Evolutionary conservation across 2,329 filamentous ascomycete genomes (phyloP), one percentile per base, ranked within the genome.

Genomic region (Sporothrix mexicana): DNA sequence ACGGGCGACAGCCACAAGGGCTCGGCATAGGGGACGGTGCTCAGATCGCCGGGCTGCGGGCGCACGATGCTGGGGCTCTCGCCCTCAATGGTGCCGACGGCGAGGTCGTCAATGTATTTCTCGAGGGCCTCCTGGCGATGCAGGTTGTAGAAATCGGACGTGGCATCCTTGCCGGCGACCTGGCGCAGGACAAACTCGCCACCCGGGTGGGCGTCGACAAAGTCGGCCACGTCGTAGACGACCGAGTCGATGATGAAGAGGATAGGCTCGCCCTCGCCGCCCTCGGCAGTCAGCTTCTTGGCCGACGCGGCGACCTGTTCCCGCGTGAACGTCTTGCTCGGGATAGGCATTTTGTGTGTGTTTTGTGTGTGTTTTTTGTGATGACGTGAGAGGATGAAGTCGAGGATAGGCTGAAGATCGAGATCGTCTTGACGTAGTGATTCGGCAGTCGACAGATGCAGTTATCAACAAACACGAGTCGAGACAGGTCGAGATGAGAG

Each of bases 171-270:
- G 75, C 94, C 94, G 43, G 92, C 94, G 66, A 95, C 88, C 82
- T 97, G 93, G 71, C 88, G 87, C 51, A 97, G 88, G 30, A 97
- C 93, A 59, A 92, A 90, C 78, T 91, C 90, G 78, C 93, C 94
- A 77, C 93, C 93, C 0, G 94, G 94, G 78, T 97, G 94, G 25
- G 92, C 93, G 79, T 96, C 92, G 77, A 94, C 82, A 81, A 97
- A 97, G 76, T 97, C 93, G 74, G 91, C 91, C 13, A 95, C 87
- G 82, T 97, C 93, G 85, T 97, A 97, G 79, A 97, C 93, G 78
- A 91, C 92, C 82, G 92, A 90, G 84, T 97, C 93, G 81, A 97
- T 90, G 79, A 97, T 91, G 82, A 93, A 92, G 91, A 93, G 95
- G 73, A 93, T 84, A 75, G 91, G 91, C 76, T 95, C 92, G 57